These are phyloP conservation scores for Sporopachydermia cereana DNA, from an alignment of 1,139 yeast genomes.

Conservation along the genomic window DNA sequence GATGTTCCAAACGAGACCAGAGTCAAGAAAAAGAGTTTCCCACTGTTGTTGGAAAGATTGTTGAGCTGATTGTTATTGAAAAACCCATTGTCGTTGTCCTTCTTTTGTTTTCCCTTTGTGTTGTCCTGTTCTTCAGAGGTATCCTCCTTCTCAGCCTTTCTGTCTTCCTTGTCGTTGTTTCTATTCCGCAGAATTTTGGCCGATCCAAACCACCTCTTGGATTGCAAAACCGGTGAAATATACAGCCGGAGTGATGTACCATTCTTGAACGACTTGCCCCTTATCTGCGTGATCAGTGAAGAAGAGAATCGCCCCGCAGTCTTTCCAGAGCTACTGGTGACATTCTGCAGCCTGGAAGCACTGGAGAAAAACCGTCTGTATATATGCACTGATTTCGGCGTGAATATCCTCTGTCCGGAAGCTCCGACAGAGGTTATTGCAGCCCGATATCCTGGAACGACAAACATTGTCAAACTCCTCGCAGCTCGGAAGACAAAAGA, in stretches of 20 bases:
- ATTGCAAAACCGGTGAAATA: too few species aligned
- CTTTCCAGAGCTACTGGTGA: not conserved
- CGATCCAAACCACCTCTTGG: too few species aligned
- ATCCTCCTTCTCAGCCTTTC: constrained; percentile 8
- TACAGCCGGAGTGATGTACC: too few species aligned
- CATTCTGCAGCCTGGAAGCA: not conserved
- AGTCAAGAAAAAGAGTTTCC: constrained; percentile 12
- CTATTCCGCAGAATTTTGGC: too few species aligned
- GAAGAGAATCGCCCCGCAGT: too few species aligned
- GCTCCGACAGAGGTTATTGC: too few species aligned
- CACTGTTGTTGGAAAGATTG: constrained; percentile 14
- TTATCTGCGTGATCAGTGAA: too few species aligned
- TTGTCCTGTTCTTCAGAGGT: constrained; percentile 11
- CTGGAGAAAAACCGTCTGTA: not conserved
- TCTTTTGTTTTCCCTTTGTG: constrained; percentile 18
- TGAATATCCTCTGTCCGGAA: too few species aligned
- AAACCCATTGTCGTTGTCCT: constrained; percentile 23
- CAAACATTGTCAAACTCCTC: too few species aligned
- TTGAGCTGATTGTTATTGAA: constrained; percentile 29
- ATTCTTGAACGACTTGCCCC: too few species aligned
- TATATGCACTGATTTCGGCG: not conserved
- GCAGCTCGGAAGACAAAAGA: too few species aligned
- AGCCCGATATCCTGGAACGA: too few species aligned
- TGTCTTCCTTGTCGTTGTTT: constrained; percentile 15
- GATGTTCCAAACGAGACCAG: constrained; percentile 21